Base-by-base conservation (phyloP, 305 asterid species). In the Ruellia speciosa region DNA sequence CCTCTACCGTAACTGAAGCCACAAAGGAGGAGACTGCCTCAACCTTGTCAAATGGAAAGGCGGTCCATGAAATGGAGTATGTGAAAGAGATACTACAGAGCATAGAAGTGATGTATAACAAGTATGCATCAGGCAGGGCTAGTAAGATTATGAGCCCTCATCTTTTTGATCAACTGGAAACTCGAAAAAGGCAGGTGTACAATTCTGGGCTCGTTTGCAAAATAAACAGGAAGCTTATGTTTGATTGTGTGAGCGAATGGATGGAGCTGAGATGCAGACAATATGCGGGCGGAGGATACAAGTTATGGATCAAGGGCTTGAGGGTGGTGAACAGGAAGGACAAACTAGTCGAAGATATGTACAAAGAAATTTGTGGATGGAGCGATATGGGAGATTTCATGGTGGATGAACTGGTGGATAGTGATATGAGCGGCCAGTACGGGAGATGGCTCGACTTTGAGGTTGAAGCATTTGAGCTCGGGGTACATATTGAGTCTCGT, bases 381-480 rank as follows among this genome's bases (percentile, higher is more conserved):
- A 70, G 64, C 52, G 69, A 49, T 28, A 67, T 73, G 77, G 79
- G 81, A 52, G 75, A 80, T 60, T 70, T 64, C 51, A 79, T 51
- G 68, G 75, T 73, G 14, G 78, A 73, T 33, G 75, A 69, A 57
- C 67, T 85, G 14, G 84, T 85, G 16, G 81, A 80, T 64, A 73
- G 58, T 54, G 92, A 85, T 48, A 82, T 85, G 94, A 80, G 88
- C 75, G 55, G 71, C 64, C 65, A 70, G 56, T 57, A 65, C 7
- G 88, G 90, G 45, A 77, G 70, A 66, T 85, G 94, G 94, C 72
- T 78, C 15, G 74, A 83, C 56, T 80, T 70, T 52, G 84, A 85
- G 19, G 59, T 58, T 13, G 92, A 82, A 70, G 79, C 69, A 17
- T 78, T 70, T 69, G 92, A 85, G 63, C 57, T 80, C 7, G 92